Evolutionary conservation across 164 flowering plant genomes (phyloP).

Genomic region (Nymphaea colorata): DNA sequence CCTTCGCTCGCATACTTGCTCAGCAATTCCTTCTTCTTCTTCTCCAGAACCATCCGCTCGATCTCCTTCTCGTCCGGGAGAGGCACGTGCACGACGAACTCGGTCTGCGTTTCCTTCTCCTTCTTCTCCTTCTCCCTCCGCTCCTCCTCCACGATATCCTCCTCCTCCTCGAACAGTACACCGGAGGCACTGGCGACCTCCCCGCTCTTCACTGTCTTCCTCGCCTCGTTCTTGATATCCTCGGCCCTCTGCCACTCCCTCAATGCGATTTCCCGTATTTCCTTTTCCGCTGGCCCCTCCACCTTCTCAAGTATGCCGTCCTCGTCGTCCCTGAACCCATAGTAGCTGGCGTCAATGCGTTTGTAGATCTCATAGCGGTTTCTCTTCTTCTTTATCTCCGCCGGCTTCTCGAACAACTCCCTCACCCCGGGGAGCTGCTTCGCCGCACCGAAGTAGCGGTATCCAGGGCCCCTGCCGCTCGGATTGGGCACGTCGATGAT

Average conservation of each 20-base stretch:
- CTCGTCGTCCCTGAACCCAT: slow-evolving; percentile 88
- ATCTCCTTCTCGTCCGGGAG: slow-evolving; percentile 92
- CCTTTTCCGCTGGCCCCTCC: slow-evolving; percentile 62
- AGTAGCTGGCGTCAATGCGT: slow-evolving; percentile 89
- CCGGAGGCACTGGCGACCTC: slow-evolving; percentile 48
- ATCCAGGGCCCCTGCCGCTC: slow-evolving; percentile 87
- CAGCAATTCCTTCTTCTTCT: slow-evolving; percentile 86
- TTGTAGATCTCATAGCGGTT: slow-evolving; percentile 82
- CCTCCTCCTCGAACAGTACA: slow-evolving; percentile 70
- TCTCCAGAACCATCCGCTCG: slow-evolving; percentile 86
- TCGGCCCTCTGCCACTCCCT: slow-evolving; percentile 70
- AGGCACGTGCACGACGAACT: slow-evolving; percentile 85
- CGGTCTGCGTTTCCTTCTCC: slow-evolving; percentile 35
- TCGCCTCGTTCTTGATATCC: slow-evolving; percentile 65
- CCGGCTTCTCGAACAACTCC: slow-evolving; percentile 90
- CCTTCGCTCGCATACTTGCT: slow-evolving; percentile 61
- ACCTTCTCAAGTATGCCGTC: slow-evolving; percentile 70
- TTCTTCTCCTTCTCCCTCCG: slow-evolving; percentile 20
- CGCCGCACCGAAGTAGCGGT: slow-evolving; percentile 88
- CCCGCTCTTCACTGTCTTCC: slow-evolving; percentile 64
- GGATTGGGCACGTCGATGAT: slow-evolving; percentile 94
- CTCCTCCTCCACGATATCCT: slow-evolving; percentile 80
- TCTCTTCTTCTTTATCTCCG: slow-evolving; percentile 67
- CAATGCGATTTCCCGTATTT: slow-evolving; percentile 51
- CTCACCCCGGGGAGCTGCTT: slow-evolving; percentile 86